phyloP scores from a whole-genome alignment of 208 protist genomes.

The Vickermania spadyakhi region DNA sequence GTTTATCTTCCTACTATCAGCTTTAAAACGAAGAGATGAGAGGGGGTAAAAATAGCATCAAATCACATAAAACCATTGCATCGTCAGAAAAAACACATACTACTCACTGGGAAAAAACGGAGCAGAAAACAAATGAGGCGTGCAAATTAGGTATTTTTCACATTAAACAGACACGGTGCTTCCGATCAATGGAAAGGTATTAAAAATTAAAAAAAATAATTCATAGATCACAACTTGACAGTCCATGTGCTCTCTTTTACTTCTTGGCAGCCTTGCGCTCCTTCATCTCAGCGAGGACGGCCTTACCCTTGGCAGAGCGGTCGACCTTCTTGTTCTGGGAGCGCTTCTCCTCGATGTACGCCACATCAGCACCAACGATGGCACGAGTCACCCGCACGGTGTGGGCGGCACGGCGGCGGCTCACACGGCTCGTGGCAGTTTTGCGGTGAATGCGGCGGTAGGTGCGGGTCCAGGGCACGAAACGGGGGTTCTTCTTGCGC shows the following conservation, averaged over 20 bases:
- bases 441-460: conserved; percentile 92
- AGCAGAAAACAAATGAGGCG: not conserved
- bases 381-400: conserved; percentile 65
- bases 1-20: not conserved
- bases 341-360: conserved; percentile 85
- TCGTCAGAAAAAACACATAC: too few relatives aligned
- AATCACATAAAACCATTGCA: conserved; percentile 5
- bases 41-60: not conserved
- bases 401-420: conserved; percentile 70
- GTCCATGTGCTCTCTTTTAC: conserved; percentile 15
- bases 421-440: conserved; percentile 76
- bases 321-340: conserved; percentile 56
- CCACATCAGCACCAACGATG: conserved; percentile 83
- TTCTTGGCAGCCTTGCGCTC: conserved; percentile 90
- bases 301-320: conserved; percentile 85
- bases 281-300: conserved; percentile 78
- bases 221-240: conserved; percentile 6
- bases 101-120: not conserved
- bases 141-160: not conserved
- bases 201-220: conserved; percentile 11
- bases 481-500: conserved; percentile 93
- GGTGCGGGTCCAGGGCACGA: conserved; percentile 88
- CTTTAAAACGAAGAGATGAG: not conserved
- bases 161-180: not conserved
- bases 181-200: too few relatives aligned